Base-by-base conservation (phyloP, 106 monocot species). In the Iris macrosiphon region DNA sequence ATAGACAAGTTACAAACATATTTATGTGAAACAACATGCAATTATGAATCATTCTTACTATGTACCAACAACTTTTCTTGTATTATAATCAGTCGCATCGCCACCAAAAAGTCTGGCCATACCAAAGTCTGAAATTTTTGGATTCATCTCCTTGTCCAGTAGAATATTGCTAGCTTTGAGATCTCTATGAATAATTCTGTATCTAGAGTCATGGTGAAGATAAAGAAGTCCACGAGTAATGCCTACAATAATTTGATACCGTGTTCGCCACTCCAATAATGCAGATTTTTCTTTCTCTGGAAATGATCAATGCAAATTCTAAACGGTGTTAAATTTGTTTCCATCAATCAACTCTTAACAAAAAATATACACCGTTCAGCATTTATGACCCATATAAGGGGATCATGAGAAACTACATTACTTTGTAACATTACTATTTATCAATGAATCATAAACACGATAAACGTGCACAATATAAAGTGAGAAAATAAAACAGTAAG, bases 111-210 rank as follows among this genome's bases (percentile, higher is more conserved):
- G 57, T 59, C 72, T 72, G 1, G 78, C 78, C 53, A 68, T 59
- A 1, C 78, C 78, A 31, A 79, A 79, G 20, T 78, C 71, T 13
- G 77, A 78, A 38, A 78, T 78, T 28, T 70, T 71, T 0, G 77
- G 77, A 26, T 61, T 71, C 77, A 78, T 71, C 1, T 56, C 64
- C 15, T 57, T 33, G 34, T 78, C 77, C 0, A 66, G 61, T 17
- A 78, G 71, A 22, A 78, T 57, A 14, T 78, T 78, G 32, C 71
- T 78, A 6, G 71, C 61, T 37, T 78, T 78, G 1, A 78, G 71
- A 45, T 78, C 71, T 7, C 77, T 40, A 29, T 78, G 77, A 21
- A 78, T 71, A 28, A 78, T 55, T 44, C 66, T 60, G 1, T 62
- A 32, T 51, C 61, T 61, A 0, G 71, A 78, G 34, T 78, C 66